Evolutionary conservation across 1,284 basidiomycete genomes (phyloP), one percentile per base, ranked within the genome.

Genomic region (Hymenochaete sp.): DNA sequence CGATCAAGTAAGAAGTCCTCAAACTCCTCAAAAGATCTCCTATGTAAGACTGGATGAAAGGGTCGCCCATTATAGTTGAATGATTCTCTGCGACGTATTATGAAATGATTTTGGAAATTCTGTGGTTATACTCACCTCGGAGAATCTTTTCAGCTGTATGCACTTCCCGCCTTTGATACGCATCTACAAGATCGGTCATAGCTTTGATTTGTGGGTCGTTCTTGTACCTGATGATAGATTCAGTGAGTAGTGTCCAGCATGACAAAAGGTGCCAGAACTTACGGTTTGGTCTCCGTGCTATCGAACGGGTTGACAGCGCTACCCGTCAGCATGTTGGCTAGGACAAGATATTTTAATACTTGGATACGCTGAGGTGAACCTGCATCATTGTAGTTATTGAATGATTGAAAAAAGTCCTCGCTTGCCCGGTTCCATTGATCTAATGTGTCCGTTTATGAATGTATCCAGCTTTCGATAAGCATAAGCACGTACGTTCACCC

Each of bases 261-360:
- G 10, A n/a, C n/a, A 13, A 40, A 13, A 14, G 18, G 26, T n/a
- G 28, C 14, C 19, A 3, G 38, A 41, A 68, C 79, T 56, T 53
- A 92, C 75, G 96, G 96, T 61, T 98, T 98, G 5, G 95, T 98
- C 68, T 98, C 96, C 65, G 98, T 95, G 57, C 90, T 95, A 66
- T 98, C 96, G 61, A 99, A 99, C 0, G 96, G 96, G 62, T 99
- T 97, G 66, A 99, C 96, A 58, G 95, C 92, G 59, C 89, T 95
- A 37, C 93, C 95, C 56, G 91, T 98, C 49, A 99, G 72, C 93
- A 99, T 98, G 66, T 98, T 93, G 3, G 93, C 91, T 26, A 99
- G 75, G 2, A 99, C 96, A 9, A 98, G 78, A 59, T 99, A 99
- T 65, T 99, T 99, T 53, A 99, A 76, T 3, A 98, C 95, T 67